phyloP scores from a whole-genome alignment of 192 early-diverging fungal genomes.

The Coemansia sp. region DNA sequence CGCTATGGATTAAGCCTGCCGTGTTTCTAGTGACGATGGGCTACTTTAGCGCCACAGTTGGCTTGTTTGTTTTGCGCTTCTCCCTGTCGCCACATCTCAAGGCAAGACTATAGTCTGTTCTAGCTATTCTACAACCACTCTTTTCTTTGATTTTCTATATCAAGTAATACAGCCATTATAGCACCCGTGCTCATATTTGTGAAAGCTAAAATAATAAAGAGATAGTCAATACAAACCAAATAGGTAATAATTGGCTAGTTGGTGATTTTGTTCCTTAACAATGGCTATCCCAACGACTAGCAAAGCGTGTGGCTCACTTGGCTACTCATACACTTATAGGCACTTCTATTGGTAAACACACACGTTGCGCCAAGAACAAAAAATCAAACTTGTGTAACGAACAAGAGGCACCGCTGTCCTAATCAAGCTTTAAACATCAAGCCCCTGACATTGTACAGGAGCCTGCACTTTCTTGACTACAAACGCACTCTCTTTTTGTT shows the following conservation, averaged over 20 bases:
- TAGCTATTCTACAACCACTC: neutral
- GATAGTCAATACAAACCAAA: neutral
- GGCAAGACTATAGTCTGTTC: constrained; percentile 14
- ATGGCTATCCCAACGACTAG: no score
- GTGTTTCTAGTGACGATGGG: constrained; percentile 23
- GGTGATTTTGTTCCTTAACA: no score
- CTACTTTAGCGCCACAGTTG: constrained; percentile 34
- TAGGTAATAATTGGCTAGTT: neutral
- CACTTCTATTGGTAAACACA: no score
- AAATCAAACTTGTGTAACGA: no score
- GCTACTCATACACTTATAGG: no score
- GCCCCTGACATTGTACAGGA: no score
- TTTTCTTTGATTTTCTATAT: neutral
- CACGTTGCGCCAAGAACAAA: no score
- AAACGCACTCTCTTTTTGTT: no score
- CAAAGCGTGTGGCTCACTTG: no score
- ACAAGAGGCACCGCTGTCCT: no score
- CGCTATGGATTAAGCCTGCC: constrained; percentile 37
- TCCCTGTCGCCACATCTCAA: constrained; percentile 42
- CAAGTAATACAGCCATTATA: neutral
- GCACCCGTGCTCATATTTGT: neutral
- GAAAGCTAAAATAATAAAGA: neutral
- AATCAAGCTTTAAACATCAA: no score
- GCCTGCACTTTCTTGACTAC: no score
- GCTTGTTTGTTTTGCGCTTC: constrained; percentile 34